Conservation (phyloP, 176 grass and related monocot species). For the Dactylis glomerata region DNA sequence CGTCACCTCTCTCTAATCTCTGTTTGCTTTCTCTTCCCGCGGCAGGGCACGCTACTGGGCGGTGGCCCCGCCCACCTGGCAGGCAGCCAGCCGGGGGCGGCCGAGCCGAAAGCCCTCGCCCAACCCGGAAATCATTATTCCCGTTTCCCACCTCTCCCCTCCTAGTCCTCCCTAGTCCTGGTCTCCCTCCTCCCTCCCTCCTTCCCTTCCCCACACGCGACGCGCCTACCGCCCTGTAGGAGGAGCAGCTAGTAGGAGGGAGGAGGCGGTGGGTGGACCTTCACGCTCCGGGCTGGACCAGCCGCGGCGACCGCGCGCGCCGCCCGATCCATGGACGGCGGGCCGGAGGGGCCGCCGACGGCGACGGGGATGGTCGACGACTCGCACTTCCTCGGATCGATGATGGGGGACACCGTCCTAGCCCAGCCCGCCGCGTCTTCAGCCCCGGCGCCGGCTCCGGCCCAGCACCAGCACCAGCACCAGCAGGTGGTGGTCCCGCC, state of each 20-base stretch:
- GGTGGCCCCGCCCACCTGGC: neutral
- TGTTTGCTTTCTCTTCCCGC: neutral
- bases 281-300: neutral
- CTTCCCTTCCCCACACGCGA: neutral
- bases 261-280: neutral
- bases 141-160: neutral
- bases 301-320: neutral
- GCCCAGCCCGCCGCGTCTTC: neutral
- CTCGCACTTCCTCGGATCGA: slow-evolving; percentile 58
- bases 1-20: no score
- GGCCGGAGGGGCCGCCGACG: neutral
- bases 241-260: neutral
- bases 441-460: neutral
- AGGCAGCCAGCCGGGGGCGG: neutral
- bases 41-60: neutral
- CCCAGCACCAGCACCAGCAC: neutral
- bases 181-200: neutral
- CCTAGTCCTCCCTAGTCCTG: neutral
- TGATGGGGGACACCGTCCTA: slow-evolving; percentile 24
- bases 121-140: neutral
- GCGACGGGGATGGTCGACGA: slow-evolving; percentile 27
- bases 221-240: neutral
- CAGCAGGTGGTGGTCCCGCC: neutral
- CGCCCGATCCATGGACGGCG: slow-evolving; percentile 35
- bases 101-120: neutral